Base-by-base conservation (phyloP, 208 protist species). In the Trypanosoma mega region DNA sequence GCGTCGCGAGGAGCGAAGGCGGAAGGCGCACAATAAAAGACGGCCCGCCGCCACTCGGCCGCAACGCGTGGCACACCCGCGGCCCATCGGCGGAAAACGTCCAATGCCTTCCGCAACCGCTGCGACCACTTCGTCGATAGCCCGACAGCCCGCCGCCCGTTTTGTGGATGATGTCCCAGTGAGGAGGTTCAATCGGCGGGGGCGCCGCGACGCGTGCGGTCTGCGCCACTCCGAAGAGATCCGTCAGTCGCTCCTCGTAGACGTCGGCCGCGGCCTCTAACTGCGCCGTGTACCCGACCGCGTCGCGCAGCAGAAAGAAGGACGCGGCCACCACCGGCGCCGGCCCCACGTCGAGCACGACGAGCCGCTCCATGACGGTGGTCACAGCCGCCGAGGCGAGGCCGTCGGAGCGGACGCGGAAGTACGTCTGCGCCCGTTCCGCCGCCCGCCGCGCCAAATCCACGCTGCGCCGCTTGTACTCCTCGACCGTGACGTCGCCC, bases 301-400 rank as follows among this genome's bases (percentile, higher is more conserved):
- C 51, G 44, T 50, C 54, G 9, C 36, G 41, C 27, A 82, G 63
- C 16, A 86, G 63, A 52, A 82, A 84, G 47, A 86, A 86, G 56
- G 52, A 48, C 12, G 65, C 63, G 18, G 70, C 60, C 16, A 74
- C 64, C 29, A 81, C 68, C 3, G 78, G 79, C 9, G 73, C 61
- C 27, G 78, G 64, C 18, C 82, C 82, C 34, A 80, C 52, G 44
- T 76, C 61, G 12, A 69, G 48, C 47, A 64, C 76, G 16, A 79
- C 52, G 68, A 84, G 86, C 1, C 33, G 49, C 39, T 86, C 71
- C 72, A 90, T 80, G 41, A 82, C 68, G 0, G 76, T 90, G 24
- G 83, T 90, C 2, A 82, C 73, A 48, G 86, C 63, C 34, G 57
- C 73, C 36, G 57, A 65, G 11, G 83, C 78, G 2, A 63, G 33